A percentile compares a stretch with the other conserved stretches of the same genome.
phyloP scores from a whole-genome alignment of 768 basidiomycete species.

The Ramaria sp. region DNA sequence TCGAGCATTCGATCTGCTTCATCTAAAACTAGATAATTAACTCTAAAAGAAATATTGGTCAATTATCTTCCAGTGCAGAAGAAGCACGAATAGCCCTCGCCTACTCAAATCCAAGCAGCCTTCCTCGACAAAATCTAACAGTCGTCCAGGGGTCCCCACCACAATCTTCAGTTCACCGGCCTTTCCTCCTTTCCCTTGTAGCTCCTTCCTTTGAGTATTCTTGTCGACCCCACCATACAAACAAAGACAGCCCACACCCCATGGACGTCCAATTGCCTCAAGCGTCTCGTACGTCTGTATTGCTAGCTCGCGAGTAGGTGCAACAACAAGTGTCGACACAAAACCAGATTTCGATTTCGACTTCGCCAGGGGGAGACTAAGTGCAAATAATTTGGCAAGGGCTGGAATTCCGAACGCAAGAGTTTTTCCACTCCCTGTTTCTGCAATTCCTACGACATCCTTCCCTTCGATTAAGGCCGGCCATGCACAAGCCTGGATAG shows the following conservation, averaged over 20 bases:
- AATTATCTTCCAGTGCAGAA: constrained; percentile 5
- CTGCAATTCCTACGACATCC: constrained; percentile 94
- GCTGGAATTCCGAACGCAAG: constrained; percentile 93
- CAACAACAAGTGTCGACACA: constrained; percentile 67
- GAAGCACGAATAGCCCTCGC: constrained; percentile 28
- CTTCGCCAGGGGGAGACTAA: constrained; percentile 16
- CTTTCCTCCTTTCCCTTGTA: constrained; percentile 42
- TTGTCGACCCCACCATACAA: constrained; percentile 95
- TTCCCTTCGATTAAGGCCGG: constrained; percentile 68
- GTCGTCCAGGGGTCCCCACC: constrained; percentile 91
- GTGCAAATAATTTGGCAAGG: constrained; percentile 49
- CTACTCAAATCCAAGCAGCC: constrained; percentile 72
- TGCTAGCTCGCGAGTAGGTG: constrained; percentile 94
- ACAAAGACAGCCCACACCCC: constrained; percentile 73
- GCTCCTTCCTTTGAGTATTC: constrained; percentile 60
- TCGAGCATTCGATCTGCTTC: constrained; percentile 99
- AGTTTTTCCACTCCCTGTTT: constrained; percentile 97
- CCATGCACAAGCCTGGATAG: constrained; percentile 95
- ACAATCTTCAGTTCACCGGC: constrained; percentile 49
- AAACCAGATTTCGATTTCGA: constrained; percentile 18
- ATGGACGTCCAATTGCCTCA: constrained; percentile 55
- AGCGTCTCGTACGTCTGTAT: constrained; percentile 89
- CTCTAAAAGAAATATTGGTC: constrained; percentile 30
- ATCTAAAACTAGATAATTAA: constrained; percentile 87
- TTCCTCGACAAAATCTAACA: constrained; percentile 85